A percentile compares a stretch with the other conserved stretches of the same genome.
Evolutionary conservation across 2,329 filamentous ascomycete species (phyloP).

Genomic region (Cryphonectria nitschkei): DNA sequence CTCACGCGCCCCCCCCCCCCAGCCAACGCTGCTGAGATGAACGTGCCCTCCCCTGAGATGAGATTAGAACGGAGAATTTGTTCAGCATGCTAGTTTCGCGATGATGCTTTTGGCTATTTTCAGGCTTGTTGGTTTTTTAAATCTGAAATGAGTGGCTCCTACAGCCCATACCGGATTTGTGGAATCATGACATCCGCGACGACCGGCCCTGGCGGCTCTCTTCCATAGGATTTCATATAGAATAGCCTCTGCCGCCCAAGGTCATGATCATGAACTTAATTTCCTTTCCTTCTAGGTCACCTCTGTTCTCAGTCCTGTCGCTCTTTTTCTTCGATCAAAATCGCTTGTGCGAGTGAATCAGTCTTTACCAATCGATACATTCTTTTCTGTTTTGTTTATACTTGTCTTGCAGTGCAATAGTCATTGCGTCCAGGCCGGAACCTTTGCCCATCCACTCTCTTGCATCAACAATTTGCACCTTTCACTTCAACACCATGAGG

Average conservation of each 20-base stretch:
- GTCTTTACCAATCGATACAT: slow-evolving; percentile 1
- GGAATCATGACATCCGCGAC: neutral
- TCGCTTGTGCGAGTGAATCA: neutral
- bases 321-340: slow-evolving; percentile 2
- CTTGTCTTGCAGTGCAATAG: slow-evolving; percentile 15
- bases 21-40: slow-evolving; percentile 1
- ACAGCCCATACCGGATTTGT: neutral
- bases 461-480: neutral
- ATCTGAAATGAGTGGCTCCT: neutral
- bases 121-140: slow-evolving; percentile 8
- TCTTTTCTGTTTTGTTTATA: neutral
- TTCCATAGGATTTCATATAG: neutral
- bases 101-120: neutral
- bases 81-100: neutral
- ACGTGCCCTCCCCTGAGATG: slow-evolving; percentile 1
- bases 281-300: neutral
- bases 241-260: neutral
- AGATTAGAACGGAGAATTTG: slow-evolving; percentile 1
- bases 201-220: neutral
- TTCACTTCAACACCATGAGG: slow-evolving; percentile 22
- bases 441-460: neutral
- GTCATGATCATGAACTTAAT: neutral
- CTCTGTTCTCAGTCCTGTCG: slow-evolving; percentile 1
- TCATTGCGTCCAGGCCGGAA: neutral
- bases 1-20: slow-evolving; percentile 4